These are phyloP conservation scores for Echinochloa phyllopogon DNA, from an alignment of 176 grass and related monocot species.

Conservation along the genomic window DNA sequence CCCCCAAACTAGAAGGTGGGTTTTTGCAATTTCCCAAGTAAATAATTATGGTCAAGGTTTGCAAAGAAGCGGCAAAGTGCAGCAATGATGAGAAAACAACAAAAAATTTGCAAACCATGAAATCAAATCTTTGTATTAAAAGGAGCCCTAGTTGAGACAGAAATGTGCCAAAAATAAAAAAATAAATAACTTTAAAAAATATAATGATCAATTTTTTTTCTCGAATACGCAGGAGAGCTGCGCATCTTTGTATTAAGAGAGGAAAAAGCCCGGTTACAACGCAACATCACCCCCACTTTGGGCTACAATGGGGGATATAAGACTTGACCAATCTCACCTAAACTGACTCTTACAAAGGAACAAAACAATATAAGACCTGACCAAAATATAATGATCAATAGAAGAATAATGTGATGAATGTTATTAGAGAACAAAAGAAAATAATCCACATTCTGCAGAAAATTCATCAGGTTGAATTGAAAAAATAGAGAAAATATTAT, in stretches of 20 bases:
- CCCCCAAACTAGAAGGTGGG: not conserved
- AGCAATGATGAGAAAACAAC: not conserved
- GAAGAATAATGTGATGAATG: not conserved
- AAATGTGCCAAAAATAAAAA: not conserved
- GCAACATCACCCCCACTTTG: too few species aligned
- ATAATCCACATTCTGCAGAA: not conserved
- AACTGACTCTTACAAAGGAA: too few species aligned
- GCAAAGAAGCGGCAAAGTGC: not conserved
- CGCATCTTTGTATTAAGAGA: too few species aligned
- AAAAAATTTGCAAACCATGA: not conserved
- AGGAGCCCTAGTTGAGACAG: not conserved
- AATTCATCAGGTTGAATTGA: not conserved
- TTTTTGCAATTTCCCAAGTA: not conserved
- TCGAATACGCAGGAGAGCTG: too few species aligned
- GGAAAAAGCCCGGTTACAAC: too few species aligned
- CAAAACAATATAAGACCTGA: too few species aligned
- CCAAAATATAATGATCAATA: not conserved
- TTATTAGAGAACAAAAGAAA: not conserved
- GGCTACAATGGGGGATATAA: too few species aligned
- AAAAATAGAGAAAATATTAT: not conserved
- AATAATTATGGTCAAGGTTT: slow-evolving; percentile 8
- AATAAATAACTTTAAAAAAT: not conserved
- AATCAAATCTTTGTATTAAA: not conserved
- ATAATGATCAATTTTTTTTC: not conserved
- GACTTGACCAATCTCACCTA: too few species aligned